A percentile compares a stretch with the other conserved stretches of the same genome.
phyloP scores from a whole-genome alignment of 768 basidiomycete genomes.

The Suillus clintonianus region DNA sequence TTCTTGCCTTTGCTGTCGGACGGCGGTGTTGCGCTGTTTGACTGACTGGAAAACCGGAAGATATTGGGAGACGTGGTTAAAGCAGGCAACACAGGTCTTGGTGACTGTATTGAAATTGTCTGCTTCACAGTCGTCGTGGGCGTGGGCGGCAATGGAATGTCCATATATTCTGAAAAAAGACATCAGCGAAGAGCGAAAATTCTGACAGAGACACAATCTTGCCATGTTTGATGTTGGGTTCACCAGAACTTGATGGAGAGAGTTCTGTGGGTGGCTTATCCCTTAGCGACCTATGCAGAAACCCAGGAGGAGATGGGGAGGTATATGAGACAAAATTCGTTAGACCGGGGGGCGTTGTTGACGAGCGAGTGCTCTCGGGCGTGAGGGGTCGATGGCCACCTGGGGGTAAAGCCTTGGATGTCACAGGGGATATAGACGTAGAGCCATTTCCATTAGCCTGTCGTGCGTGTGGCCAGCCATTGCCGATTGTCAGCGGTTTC shows the following conservation, averaged over 20 bases:
- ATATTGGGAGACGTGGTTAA: conserved; percentile 38
- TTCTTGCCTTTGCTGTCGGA: conserved; percentile 38
- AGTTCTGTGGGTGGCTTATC: conserved; percentile 14
- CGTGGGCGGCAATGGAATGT: conserved; percentile 7
- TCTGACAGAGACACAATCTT: conserved; percentile 12
- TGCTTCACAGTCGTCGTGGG: conserved; percentile 18
- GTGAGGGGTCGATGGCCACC: conserved; percentile 23
- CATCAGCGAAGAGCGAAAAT: not conserved
- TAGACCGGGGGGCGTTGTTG: conserved; percentile 33
- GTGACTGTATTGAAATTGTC: conserved; percentile 30
- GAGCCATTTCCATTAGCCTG: conserved; percentile 26
- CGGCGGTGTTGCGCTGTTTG: conserved; percentile 29
- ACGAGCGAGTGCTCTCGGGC: conserved; percentile 35
- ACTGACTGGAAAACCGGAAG: conserved; percentile 27
- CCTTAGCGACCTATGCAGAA: conserved; percentile 32
- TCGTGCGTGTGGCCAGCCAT: conserved; percentile 46
- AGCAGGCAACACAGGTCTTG: conserved; percentile 25
- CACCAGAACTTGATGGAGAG: conserved; percentile 20
- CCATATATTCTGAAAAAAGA: not conserved
- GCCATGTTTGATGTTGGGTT: conserved; percentile 31
- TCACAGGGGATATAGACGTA: conserved; percentile 1
- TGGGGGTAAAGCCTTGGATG: conserved; percentile 18
- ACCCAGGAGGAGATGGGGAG: conserved; percentile 37
- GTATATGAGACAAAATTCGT: conserved; percentile 33
- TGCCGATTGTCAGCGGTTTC: conserved; percentile 46